A percentile compares a stretch with the other conserved stretches of the same genome.
Evolutionary conservation across 1,284 basidiomycete species (phyloP).

Genomic region (Cryptococcus hybrid): DNA sequence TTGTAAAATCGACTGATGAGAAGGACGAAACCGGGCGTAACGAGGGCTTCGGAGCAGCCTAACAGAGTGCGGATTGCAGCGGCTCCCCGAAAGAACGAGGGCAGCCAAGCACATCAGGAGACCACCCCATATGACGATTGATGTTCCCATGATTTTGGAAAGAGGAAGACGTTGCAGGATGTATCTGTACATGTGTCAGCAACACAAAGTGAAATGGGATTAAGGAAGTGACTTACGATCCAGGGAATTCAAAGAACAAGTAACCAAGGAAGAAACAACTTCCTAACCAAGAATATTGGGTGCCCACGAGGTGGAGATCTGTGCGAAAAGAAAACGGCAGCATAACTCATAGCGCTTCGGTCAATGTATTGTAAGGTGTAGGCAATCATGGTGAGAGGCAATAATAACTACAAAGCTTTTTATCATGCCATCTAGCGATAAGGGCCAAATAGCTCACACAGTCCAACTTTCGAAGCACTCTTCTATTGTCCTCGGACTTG

Average conservation of each 20-base stretch:
- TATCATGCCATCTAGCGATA: background rate
- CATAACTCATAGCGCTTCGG: slow-evolving; percentile 45
- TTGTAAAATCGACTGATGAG: slow-evolving; percentile 44
- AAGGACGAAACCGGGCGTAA: slow-evolving; percentile 47
- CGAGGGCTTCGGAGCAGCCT: slow-evolving; percentile 39
- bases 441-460: slow-evolving; percentile 7
- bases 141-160: slow-evolving; percentile 28
- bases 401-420: slow-evolving; percentile 9
- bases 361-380: slow-evolving; percentile 49
- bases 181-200: slow-evolving; percentile 1
- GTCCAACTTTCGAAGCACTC: slow-evolving; percentile 41
- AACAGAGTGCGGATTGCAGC: slow-evolving; percentile 39
- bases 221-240: slow-evolving; percentile 13
- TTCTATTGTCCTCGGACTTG: slow-evolving; percentile 24
- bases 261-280: slow-evolving; percentile 26
- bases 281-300: slow-evolving; percentile 26
- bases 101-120: slow-evolving; percentile 40
- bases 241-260: slow-evolving; percentile 34
- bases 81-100: slow-evolving; percentile 36
- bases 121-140: slow-evolving; percentile 44
- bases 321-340: slow-evolving; percentile 37
- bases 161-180: slow-evolving; percentile 34
- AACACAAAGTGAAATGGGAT: background rate
- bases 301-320: slow-evolving; percentile 26
- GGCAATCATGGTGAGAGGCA: slow-evolving; percentile 42